Conservation (phyloP, 2,329 filamentous ascomycete species). For the Paraphaeosphaeria sporulosa region DNA sequence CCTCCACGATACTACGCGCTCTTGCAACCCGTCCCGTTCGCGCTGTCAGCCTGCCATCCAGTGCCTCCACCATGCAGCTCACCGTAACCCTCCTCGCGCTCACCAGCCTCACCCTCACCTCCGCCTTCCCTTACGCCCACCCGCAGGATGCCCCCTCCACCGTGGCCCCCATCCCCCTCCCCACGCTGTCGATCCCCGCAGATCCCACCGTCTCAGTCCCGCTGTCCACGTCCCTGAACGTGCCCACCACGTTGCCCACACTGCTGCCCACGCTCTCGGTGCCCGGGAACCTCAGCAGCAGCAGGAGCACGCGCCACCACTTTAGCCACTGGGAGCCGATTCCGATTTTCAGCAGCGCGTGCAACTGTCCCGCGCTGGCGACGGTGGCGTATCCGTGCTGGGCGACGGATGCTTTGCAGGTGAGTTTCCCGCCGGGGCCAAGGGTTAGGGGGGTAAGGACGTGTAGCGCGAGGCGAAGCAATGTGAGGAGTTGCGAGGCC, state of each 20-base stretch:
- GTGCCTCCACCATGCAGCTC: background rate
- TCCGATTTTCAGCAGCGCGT: constrained; percentile 65
- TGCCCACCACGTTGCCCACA: constrained; percentile 18
- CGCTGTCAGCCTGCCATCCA: background rate
- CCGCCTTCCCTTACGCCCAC: constrained; percentile 20
- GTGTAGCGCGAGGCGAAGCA: too few relatives aligned
- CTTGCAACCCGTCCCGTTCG: background rate
- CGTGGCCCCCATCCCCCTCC: constrained; percentile 2
- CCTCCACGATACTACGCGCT: background rate
- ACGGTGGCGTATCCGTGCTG: constrained; percentile 38
- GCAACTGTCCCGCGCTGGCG: constrained; percentile 31
- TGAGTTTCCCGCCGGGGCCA: too few relatives aligned
- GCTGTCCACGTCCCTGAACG: constrained; percentile 32
- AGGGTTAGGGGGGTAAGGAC: too few relatives aligned
- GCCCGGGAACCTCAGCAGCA: constrained; percentile 1
- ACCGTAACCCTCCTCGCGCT: constrained; percentile 9
- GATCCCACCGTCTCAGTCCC: constrained; percentile 22
- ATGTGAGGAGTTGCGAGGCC: background rate
- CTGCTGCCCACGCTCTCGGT: constrained; percentile 3
- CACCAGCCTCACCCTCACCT: constrained; percentile 2
- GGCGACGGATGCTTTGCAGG: constrained; percentile 39
- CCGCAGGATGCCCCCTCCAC: constrained; percentile 17
- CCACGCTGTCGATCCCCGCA: constrained; percentile 5
- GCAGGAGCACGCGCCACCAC: constrained; percentile 50
- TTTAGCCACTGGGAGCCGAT: constrained; percentile 59